Base-by-base conservation (phyloP, 768 basidiomycete genomes). In the Tulasnella calospora region DNA sequence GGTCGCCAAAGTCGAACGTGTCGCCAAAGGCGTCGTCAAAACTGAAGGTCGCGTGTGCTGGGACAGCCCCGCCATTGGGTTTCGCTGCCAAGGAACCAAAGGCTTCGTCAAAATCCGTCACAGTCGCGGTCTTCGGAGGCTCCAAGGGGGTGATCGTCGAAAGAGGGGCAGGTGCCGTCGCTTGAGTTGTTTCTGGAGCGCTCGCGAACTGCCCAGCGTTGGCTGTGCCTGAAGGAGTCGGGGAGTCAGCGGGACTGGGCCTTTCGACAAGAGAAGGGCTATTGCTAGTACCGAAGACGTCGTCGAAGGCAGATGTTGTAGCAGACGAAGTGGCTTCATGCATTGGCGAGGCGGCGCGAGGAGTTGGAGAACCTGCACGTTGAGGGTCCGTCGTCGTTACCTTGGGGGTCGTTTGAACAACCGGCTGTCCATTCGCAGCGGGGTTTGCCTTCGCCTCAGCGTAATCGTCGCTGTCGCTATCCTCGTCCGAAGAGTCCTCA, bases 221-320 rank as follows among this genome's bases (percentile, higher is more conserved):
- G 35, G 40, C 33, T 21, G 75, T 55, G 75, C 47, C 75, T 44
- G 77, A 46, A 40, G 77, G 77, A 27, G 77, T 71, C n/a, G 77
- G 61, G 40, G 69, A 71, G 41, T 51, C 36, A 40, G 57, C 36
- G 33, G 41, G 47, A 40, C 75, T 69, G 55, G 55, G 75, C 55
- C 51, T 38, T 69, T 76, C 61, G 33, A 57, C 36, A n/a, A 76
- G 27, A 33, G 75, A 76, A 40, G 38, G 47, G 21, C 33, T 61
- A 77, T 7, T 71, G 71, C 71, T 70, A 0, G 91, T 92, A 72
- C 87, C 85, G 81, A 93, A 93, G 21, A 86, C 81, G 41, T 92
- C 91, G 51, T 84, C 88, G 40, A 88, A 81, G 27, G 80, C 80
- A 41, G 77, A 77, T 55, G 47, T 70, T 5, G 36, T 35, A 69